These are phyloP conservation scores for Sicyos baderoa DNA, from an alignment of 306 rosid species.

Conservation along the genomic window DNA sequence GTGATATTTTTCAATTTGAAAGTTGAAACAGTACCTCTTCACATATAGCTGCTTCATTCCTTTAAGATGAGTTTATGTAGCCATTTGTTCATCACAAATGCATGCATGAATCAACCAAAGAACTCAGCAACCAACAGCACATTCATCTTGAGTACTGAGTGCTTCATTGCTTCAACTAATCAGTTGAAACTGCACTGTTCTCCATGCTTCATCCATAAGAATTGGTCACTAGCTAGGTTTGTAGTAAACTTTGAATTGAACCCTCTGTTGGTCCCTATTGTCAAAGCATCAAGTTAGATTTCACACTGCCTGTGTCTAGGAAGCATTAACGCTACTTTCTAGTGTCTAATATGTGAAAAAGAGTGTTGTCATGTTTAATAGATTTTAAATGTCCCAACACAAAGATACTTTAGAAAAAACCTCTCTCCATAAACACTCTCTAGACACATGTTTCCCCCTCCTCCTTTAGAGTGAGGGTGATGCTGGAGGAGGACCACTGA, in stretches of 20 bases:
- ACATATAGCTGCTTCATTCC: not conserved
- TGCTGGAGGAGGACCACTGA: no score
- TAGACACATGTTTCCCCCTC: no score
- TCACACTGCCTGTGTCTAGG: not conserved
- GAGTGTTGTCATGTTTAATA: not conserved
- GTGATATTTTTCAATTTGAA: not conserved
- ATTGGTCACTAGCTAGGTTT: constrained; percentile 4
- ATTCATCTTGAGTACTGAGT: not conserved
- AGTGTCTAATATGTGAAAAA: no score
- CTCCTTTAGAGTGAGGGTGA: no score
- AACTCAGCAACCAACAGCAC: not conserved
- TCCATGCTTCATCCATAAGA: not conserved
- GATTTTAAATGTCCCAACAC: no score
- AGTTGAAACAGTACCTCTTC: not conserved
- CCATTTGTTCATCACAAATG: not conserved
- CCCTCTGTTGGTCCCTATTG: constrained; percentile 13
- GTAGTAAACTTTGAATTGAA: constrained; percentile 11
- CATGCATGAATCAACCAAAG: not conserved
- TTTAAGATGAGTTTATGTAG: not conserved
- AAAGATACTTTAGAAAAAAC: no score
- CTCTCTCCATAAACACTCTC: no score
- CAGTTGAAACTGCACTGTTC: not conserved
- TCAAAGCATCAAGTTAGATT: constrained; percentile 12
- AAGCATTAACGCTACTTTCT: not conserved
- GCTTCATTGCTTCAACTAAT: not conserved